Evolutionary conservation across 345 rosid species (phyloP).

Genomic region (Populus euphratica): DNA sequence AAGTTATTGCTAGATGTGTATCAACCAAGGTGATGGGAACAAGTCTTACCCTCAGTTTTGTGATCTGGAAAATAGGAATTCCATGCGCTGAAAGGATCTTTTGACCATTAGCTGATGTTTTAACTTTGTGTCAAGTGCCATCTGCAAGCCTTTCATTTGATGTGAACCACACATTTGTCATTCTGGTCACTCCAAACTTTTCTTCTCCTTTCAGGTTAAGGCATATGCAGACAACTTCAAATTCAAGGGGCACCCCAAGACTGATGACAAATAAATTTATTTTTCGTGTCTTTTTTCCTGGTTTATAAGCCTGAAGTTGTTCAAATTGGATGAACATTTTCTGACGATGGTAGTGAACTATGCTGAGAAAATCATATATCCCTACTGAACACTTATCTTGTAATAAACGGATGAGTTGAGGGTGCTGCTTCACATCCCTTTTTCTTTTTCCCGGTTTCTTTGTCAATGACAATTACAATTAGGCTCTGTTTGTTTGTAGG

Average conservation of each 20-base stretch:
- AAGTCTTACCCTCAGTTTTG: neutral
- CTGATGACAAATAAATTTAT: constrained; percentile 31
- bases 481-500: too few species aligned
- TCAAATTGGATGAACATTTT: constrained; percentile 13
- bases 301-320: constrained; percentile 2
- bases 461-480: neutral
- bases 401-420: constrained; percentile 10
- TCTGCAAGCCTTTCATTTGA: neutral
- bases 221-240: constrained; percentile 32
- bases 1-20: neutral
- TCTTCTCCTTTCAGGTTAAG: constrained; percentile 20
- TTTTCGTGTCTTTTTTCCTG: neutral
- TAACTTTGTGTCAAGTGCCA: neutral
- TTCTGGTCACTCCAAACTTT: neutral
- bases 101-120: neutral
- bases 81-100: neutral
- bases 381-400: neutral
- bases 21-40: neutral
- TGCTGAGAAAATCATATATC: neutral
- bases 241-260: constrained; percentile 26
- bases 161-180: neutral
- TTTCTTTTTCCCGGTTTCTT: neutral
- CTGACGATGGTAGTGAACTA: constrained; percentile 1
- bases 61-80: neutral
- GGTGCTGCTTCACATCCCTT: neutral